Evolutionary conservation across 176 grass and related monocot species (phyloP).

Genomic region (Triticum turgidum): DNA sequence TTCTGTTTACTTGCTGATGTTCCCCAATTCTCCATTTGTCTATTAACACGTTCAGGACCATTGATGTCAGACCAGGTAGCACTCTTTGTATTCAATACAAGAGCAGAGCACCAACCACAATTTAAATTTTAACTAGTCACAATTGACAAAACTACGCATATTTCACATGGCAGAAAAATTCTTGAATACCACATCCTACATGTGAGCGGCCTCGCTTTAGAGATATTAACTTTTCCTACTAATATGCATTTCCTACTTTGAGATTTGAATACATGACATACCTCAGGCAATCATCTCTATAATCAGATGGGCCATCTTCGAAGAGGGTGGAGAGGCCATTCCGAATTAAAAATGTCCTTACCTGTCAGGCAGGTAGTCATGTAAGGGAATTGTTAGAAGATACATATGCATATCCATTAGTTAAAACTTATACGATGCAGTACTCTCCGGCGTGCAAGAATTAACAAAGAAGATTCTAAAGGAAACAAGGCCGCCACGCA

Average conservation of each 20-base stretch:
- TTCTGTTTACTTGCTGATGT: constrained; percentile 75
- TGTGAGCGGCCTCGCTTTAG: background rate
- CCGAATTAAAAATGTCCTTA: background rate
- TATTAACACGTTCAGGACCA: constrained; percentile 38
- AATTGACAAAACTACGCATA: background rate
- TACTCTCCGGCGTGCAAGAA: background rate
- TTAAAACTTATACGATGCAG: background rate
- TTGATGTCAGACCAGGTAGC: constrained; percentile 15
- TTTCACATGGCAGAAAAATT: background rate
- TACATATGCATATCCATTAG: background rate
- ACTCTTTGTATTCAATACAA: constrained; percentile 13
- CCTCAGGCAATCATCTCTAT: constrained; percentile 84
- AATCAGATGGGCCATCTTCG: constrained; percentile 63
- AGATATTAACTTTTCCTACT: background rate
- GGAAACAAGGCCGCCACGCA: background rate
- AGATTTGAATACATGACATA: constrained; percentile 29
- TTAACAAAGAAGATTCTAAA: background rate
- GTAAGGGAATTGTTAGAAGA: background rate
- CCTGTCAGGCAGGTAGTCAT: background rate
- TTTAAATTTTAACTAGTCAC: background rate
- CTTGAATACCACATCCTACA: background rate
- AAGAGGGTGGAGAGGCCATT: constrained; percentile 56
- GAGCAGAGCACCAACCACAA: background rate
- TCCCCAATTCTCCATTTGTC: constrained; percentile 84
- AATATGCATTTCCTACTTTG: background rate